These are phyloP conservation scores for Cercospora berteroae DNA, from an alignment of 2,329 filamentous ascomycete genomes.

Conservation along the genomic window DNA sequence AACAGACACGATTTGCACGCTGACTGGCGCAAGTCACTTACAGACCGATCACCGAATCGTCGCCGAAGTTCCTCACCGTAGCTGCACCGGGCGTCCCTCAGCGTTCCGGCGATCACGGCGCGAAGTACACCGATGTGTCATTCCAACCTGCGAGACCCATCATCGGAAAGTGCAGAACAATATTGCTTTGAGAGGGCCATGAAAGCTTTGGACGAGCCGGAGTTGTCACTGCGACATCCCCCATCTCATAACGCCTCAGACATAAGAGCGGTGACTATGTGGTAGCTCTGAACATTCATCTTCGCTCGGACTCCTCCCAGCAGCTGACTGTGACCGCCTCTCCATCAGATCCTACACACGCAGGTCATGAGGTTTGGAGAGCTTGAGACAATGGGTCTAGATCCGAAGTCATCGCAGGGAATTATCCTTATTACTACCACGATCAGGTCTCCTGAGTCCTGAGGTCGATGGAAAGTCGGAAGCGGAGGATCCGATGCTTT, in stretches of 20 bases:
- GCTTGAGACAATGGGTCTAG: neutral
- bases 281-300: neutral
- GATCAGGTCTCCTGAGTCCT: neutral
- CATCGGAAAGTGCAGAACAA: neutral
- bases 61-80: neutral
- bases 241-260: neutral
- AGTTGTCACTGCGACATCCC: neutral
- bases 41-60: neutral
- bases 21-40: neutral
- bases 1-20: neutral
- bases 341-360: neutral
- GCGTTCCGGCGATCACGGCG: neutral
- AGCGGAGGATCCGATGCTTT: neutral
- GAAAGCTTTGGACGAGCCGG: neutral
- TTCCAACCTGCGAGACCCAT: neutral
- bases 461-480: neutral
- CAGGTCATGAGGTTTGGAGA: neutral
- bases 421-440: neutral
- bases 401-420: neutral
- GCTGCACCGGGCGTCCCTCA: neutral
- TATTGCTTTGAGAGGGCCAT: neutral
- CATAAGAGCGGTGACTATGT: neutral
- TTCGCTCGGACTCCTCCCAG: neutral
- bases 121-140: neutral
- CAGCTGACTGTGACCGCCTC: neutral